Evolutionary conservation across 495 filamentous ascomycete species (phyloP), one percentile per base, ranked within the genome.

Genomic region (Ramalina peruviana): DNA sequence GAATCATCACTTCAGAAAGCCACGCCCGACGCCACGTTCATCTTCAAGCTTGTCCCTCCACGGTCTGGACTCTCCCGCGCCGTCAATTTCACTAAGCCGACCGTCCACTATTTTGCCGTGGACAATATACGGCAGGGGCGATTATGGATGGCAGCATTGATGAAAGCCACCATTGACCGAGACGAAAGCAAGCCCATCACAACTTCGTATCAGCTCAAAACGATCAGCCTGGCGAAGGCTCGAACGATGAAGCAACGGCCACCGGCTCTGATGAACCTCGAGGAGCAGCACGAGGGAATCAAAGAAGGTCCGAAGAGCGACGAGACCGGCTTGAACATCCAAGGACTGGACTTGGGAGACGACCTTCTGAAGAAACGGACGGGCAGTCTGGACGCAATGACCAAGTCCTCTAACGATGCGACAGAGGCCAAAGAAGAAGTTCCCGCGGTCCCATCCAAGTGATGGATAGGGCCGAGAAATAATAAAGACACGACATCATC

Each of bases 151-250:
- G 93, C 87, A 4, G 93, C 93, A 11, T 69, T 99, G 52, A 93
- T 97, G 87, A 99, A 97, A 67, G 93, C 93, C 3, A 99, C 93
- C 5, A 99, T 99, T 55, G 93, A 97, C 55, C 82, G 89, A 50
- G 92, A 99, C 58, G 79, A 90, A 56, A 73, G 76, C 7, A 72
- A 81, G 51, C 72, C 78, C 1, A 79, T 93, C 47, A 85, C 83
- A 33, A 88, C 83, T 0, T 92, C 88, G n/a, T 97, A 95, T 67
- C 86, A 90, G 58, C 88, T 88, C 58, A 87, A 90, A 66, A 96
- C 89, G 0, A 90, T 96, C 43, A 86, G 82, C 44, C 75, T 96
- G 11, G 80, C 80, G 37, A 90, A 93, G 64, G 89, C 89, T 33
- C 76, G 76, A 48, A 67, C 82, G 56, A 82, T 88, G 80, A 81